Percentiles rank a stretch among this genome's conserved stretches.
Evolutionary conservation across 108 stramenopile genomes (phyloP).

Genomic region (Nannochloropsis gaditana): DNA sequence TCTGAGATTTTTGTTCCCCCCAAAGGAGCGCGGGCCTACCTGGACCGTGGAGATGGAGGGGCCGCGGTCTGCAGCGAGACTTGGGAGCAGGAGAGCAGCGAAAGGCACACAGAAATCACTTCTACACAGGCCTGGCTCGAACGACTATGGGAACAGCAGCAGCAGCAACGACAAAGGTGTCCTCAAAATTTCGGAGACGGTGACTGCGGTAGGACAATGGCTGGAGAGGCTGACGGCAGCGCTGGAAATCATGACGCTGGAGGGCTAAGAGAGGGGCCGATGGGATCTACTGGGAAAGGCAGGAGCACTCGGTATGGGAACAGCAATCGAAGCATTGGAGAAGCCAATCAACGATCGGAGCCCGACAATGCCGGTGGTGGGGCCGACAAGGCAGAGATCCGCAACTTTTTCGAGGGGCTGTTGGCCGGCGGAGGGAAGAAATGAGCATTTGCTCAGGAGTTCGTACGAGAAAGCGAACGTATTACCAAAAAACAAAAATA

Average conservation of each 20-base stretch:
- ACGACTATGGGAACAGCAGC: not conserved
- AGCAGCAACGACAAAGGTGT: not conserved
- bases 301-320: not conserved
- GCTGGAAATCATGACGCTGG: not conserved
- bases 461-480: no score
- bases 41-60: not conserved
- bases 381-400: not conserved
- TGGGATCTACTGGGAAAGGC: not conserved
- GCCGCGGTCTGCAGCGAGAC: no score
- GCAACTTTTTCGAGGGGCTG: not conserved
- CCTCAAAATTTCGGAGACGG: not conserved
- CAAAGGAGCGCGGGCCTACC: not conserved
- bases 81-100: not conserved
- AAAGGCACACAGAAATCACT: not conserved
- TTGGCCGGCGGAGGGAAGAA: not conserved
- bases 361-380: not conserved
- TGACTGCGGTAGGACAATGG: not conserved
- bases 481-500: no score
- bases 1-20: not conserved
- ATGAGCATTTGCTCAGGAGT: not conserved
- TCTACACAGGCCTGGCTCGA: not conserved
- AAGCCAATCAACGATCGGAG: not conserved
- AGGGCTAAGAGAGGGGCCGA: not conserved
- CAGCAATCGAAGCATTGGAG: not conserved
- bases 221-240: not conserved